These are phyloP conservation scores for Rickenella mellea DNA, from an alignment of 768 basidiomycete genomes.

Conservation along the genomic window DNA sequence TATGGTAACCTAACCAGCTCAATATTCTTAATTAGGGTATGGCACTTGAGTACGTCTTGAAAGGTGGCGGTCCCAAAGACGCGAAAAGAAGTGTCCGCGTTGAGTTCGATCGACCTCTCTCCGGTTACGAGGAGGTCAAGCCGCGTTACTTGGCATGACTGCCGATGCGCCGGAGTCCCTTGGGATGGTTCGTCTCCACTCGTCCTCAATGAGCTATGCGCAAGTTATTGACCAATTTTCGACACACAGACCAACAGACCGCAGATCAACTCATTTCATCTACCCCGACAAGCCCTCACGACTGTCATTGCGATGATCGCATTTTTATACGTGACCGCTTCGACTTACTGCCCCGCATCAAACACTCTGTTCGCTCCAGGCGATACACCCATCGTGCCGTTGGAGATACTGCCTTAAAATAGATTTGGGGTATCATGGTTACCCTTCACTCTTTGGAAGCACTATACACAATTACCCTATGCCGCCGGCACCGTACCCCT, in stretches of 20 bases:
- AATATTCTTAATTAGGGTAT: slow-evolving; percentile 42
- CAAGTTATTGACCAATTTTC: slow-evolving; percentile 4
- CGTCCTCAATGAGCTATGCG: neutral
- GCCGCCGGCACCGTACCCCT: slow-evolving; percentile 42
- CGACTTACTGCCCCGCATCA: too few relatives aligned
- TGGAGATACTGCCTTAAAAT: slow-evolving; percentile 16
- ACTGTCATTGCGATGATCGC: too few relatives aligned
- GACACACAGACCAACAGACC: slow-evolving; percentile 50
- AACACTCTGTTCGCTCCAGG: too few relatives aligned
- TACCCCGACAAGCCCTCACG: slow-evolving; percentile 26
- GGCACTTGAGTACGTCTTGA: slow-evolving; percentile 55
- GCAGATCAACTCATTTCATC: slow-evolving; percentile 46
- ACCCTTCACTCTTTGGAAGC: slow-evolving; percentile 36
- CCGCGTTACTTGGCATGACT: slow-evolving; percentile 76
- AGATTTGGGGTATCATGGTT: slow-evolving; percentile 22
- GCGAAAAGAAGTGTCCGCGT: slow-evolving; percentile 41
- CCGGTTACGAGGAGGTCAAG: slow-evolving; percentile 74
- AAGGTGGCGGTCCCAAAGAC: slow-evolving; percentile 28
- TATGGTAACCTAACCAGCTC: neutral
- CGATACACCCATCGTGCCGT: too few relatives aligned
- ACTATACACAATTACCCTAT: slow-evolving; percentile 37
- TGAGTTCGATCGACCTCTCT: slow-evolving; percentile 59
- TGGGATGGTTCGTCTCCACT: slow-evolving; percentile 51
- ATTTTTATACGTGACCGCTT: too few relatives aligned
- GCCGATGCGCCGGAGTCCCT: slow-evolving; percentile 69